These are phyloP conservation scores for Aspergillus puulaauensis DNA, from an alignment of 2,329 filamentous ascomycete genomes.

Conservation along the genomic window DNA sequence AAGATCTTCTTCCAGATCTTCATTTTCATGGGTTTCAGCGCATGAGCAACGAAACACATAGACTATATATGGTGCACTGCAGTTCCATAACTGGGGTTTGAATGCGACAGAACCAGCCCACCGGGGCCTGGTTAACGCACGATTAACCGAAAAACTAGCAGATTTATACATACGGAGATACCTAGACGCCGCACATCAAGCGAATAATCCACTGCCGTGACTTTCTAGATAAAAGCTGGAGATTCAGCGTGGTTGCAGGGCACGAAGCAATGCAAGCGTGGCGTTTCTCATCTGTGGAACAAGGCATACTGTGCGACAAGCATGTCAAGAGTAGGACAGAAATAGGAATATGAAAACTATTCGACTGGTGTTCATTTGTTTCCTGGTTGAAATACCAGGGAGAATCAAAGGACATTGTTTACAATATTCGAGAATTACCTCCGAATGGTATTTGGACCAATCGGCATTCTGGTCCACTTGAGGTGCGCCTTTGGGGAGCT, in stretches of 20 bases:
- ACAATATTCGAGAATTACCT: background rate
- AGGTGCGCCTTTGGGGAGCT: background rate
- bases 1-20: background rate
- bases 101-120: background rate
- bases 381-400: background rate
- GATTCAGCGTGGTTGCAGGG: background rate
- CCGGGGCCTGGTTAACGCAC: background rate
- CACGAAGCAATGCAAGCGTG: too few species aligned
- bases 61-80: background rate
- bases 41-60: background rate
- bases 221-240: constrained; percentile 1
- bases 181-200: background rate
- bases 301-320: background rate
- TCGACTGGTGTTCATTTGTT: background rate
- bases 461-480: background rate
- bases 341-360: background rate
- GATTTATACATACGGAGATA: constrained; percentile 7
- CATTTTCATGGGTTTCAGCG: background rate
- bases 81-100: background rate
- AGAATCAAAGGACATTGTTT: background rate
- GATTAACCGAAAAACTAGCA: constrained; percentile 3
- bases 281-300: background rate
- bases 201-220: constrained; percentile 10
- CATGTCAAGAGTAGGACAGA: background rate
- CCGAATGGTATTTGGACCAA: background rate